A percentile compares a stretch with the other conserved stretches of the same genome.
Conservation (phyloP, 352 stramenopile species). For the Thraustotheca clavata region DNA sequence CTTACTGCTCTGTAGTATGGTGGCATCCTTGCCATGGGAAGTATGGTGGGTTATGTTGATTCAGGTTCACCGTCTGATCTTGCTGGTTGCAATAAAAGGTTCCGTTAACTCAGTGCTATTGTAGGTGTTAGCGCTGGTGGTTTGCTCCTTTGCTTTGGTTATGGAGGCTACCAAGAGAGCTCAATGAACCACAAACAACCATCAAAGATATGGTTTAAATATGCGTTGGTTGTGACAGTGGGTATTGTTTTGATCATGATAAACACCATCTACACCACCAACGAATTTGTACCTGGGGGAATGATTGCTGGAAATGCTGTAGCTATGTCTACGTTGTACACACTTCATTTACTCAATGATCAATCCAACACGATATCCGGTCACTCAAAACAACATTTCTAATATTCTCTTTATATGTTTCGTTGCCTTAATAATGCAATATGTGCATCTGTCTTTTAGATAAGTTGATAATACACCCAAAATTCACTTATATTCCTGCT, state of each 20-base stretch:
- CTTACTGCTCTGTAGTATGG: too few species aligned
- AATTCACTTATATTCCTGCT: too few species aligned
- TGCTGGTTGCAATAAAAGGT: background rate
- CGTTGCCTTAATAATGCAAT: too few species aligned
- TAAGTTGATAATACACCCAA: too few species aligned
- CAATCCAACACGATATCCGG: too few species aligned
- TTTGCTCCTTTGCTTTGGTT: slow-evolving; percentile 71
- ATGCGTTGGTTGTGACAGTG: background rate
- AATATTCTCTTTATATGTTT: too few species aligned
- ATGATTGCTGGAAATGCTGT: background rate
- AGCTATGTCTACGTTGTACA: background rate
- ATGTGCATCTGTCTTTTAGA: too few species aligned
- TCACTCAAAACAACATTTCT: too few species aligned
- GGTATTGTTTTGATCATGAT: background rate
- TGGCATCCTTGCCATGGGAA: slow-evolving; percentile 2
- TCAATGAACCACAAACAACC: background rate
- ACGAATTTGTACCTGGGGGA: background rate
- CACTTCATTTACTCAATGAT: background rate
- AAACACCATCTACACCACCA: background rate
- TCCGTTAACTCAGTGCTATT: background rate
- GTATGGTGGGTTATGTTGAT: slow-evolving; percentile 54
- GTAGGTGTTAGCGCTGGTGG: slow-evolving; percentile 46
- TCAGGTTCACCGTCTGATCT: slow-evolving; percentile 59
- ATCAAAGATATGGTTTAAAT: background rate
- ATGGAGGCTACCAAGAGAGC: slow-evolving; percentile 68